Conservation (phyloP, 2,329 filamentous ascomycete genomes). For the Trichophyton rubrum region DNA sequence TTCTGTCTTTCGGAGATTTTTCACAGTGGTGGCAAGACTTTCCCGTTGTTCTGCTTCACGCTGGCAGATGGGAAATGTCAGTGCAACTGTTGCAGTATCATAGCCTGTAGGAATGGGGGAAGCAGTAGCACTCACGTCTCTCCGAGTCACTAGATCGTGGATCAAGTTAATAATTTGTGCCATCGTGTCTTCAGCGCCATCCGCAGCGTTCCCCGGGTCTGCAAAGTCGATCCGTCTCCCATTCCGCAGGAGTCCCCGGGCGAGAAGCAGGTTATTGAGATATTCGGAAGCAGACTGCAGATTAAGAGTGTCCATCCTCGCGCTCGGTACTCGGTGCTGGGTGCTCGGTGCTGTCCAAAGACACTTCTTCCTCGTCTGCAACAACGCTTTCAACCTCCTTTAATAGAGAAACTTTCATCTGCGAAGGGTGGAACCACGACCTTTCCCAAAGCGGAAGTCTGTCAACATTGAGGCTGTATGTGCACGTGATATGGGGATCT, state of each 20-base stretch:
- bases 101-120: neutral
- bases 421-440: neutral
- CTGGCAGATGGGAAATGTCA: slow-evolving; percentile 33
- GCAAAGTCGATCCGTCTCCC: slow-evolving; percentile 62
- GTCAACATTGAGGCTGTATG: slow-evolving; percentile 26
- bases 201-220: slow-evolving; percentile 50
- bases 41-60: slow-evolving; percentile 84
- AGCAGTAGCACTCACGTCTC: slow-evolving; percentile 55
- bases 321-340: neutral
- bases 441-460: slow-evolving; percentile 31
- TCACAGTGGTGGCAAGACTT: slow-evolving; percentile 64
- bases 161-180: slow-evolving; percentile 81
- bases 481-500: neutral
- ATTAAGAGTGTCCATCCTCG: slow-evolving; percentile 38
- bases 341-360: neutral
- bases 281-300: slow-evolving; percentile 51
- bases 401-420: neutral
- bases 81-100: slow-evolving; percentile 35
- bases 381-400: neutral
- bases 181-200: slow-evolving; percentile 55
- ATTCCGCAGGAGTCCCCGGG: slow-evolving; percentile 49
- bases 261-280: slow-evolving; percentile 54
- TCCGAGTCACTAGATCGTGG: slow-evolving; percentile 79
- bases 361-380: neutral
- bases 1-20: slow-evolving; percentile 60